phyloP scores from a whole-genome alignment of 2,329 filamentous ascomycete genomes.

The Aspergillus felis region DNA sequence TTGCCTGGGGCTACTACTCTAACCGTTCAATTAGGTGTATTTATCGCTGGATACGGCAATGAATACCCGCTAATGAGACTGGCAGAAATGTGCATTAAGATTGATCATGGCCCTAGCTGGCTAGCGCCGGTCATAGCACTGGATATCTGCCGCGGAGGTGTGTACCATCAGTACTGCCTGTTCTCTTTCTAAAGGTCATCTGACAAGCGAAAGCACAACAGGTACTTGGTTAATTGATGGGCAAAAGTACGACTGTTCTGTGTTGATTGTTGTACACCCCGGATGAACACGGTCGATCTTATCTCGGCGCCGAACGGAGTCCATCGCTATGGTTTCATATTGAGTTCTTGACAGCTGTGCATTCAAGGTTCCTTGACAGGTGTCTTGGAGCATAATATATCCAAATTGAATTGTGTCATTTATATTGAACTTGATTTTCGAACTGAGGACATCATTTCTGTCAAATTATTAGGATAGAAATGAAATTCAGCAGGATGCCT shows the following conservation, averaged over 20 bases:
- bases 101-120: no score
- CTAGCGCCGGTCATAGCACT: neutral
- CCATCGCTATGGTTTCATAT: neutral
- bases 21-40: neutral
- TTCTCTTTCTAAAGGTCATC: neutral
- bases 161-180: neutral
- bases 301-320: neutral
- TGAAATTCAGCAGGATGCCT: neutral
- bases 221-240: neutral
- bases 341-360: neutral
- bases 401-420: neutral
- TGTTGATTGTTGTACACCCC: neutral
- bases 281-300: neutral
- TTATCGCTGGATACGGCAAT: neutral
- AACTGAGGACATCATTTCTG: neutral
- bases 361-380: neutral
- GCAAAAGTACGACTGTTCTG: neutral
- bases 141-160: no score
- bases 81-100: neutral
- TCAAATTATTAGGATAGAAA: neutral
- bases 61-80: neutral
- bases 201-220: neutral
- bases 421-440: neutral
- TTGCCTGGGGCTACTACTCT: neutral
- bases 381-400: neutral